phyloP scores from a whole-genome alignment of 495 filamentous ascomycete species.

The Cercophora samala region DNA sequence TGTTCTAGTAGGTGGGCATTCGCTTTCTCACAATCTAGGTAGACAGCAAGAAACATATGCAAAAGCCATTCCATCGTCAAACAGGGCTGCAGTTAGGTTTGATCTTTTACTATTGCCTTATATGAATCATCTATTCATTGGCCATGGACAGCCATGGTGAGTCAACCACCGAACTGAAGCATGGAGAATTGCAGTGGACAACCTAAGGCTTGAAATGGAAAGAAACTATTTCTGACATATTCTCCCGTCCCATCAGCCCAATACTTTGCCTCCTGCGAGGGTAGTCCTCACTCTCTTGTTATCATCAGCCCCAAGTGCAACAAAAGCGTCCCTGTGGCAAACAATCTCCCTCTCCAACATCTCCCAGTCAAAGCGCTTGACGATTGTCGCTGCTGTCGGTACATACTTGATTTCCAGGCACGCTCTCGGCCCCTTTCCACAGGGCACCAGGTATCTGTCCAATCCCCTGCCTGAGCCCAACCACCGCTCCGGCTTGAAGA shows the following conservation, averaged over 20 bases:
- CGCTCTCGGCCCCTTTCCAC: slow-evolving; percentile 45
- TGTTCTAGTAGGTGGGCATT: too few relatives aligned
- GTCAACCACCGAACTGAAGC: too few relatives aligned
- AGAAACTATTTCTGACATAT: too few relatives aligned
- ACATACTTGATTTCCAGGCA: slow-evolving; percentile 51
- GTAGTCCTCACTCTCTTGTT: slow-evolving; percentile 23
- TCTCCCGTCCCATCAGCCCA: not conserved
- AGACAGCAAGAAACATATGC: too few relatives aligned
- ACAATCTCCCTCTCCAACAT: slow-evolving; percentile 20
- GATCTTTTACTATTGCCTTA: too few relatives aligned
- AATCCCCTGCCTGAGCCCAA: slow-evolving; percentile 35
- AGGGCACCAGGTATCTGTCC: slow-evolving; percentile 49
- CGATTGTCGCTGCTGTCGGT: slow-evolving; percentile 9
- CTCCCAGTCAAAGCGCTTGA: slow-evolving; percentile 21
- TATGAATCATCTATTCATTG: too few relatives aligned
- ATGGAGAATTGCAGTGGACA: too few relatives aligned
- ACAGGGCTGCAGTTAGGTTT: too few relatives aligned
- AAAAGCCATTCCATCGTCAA: not conserved
- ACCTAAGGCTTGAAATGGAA: too few relatives aligned
- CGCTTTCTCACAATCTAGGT: too few relatives aligned
- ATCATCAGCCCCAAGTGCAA: slow-evolving; percentile 14
- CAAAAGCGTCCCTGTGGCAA: slow-evolving; percentile 22
- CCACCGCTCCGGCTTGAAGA: slow-evolving; percentile 53
- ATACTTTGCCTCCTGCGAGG: not conserved
- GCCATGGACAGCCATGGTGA: too few relatives aligned